Conservation (phyloP, 1,139 yeast species). For the Lodderomyces pseudojiufengensis region DNA sequence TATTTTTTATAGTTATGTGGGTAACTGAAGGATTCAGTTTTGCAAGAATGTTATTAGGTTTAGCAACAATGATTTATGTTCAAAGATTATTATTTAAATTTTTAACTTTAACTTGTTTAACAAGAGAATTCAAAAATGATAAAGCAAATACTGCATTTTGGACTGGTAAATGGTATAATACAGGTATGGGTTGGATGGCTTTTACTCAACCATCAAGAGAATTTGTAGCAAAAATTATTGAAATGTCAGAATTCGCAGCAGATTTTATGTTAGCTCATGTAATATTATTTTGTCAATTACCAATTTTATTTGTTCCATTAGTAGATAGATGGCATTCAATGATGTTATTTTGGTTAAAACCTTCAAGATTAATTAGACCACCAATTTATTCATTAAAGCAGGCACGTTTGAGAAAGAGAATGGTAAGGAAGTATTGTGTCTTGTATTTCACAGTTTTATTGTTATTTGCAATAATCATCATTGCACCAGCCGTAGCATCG, state of each 20-base stretch:
- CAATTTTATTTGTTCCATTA: constrained; percentile 78
- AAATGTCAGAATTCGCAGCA: constrained; percentile 94
- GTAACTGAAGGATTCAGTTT: constrained; percentile 90
- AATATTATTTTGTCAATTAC: constrained; percentile 83
- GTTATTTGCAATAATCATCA: constrained; percentile 71
- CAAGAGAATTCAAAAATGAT: constrained; percentile 97
- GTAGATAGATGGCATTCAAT: constrained; percentile 98
- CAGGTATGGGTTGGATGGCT: constrained; percentile 94
- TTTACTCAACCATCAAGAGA: constrained; percentile 97
- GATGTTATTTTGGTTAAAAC: constrained; percentile 98
- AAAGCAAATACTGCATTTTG: constrained; percentile 98
- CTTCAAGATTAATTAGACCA: constrained; percentile 96
- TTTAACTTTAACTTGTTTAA: constrained; percentile 72
- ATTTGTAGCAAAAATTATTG: constrained; percentile 89
- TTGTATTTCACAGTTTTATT: constrained; percentile 71
- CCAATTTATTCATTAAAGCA: constrained; percentile 97
- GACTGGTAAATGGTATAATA: constrained; percentile 99
- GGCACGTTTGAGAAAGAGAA: constrained; percentile 95
- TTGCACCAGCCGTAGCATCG: constrained; percentile 88
- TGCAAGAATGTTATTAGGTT: constrained; percentile 82
- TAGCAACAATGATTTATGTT: constrained; percentile 77
- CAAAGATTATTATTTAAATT: constrained; percentile 88
- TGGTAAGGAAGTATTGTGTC: constrained; percentile 92
- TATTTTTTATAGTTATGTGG: constrained; percentile 95
- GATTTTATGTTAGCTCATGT: constrained; percentile 92